These are phyloP conservation scores for Solanum hybrid DNA, from an alignment of 305 asterid genomes.

Conservation along the genomic window DNA sequence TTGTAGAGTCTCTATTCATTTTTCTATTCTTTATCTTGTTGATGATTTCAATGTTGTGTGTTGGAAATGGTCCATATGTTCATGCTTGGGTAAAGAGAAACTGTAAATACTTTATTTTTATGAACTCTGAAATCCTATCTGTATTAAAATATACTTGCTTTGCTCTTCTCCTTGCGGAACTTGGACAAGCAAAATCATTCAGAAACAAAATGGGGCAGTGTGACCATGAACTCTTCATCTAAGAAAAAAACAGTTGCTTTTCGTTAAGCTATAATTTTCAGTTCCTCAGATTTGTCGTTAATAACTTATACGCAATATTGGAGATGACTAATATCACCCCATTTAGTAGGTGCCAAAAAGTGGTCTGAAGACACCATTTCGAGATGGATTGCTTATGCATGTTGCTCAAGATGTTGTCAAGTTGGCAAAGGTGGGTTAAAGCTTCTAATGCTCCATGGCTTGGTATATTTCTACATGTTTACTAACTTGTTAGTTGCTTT, in stretches of 20 bases:
- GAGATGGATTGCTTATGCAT: slow-evolving; percentile 92
- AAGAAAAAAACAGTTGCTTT: not conserved
- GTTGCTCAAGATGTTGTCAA: slow-evolving; percentile 82
- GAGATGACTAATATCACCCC: not conserved
- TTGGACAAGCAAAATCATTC: not conserved
- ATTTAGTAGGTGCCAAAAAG: slow-evolving; percentile 58
- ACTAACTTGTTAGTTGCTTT: not conserved
- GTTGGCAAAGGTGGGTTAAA: slow-evolving; percentile 62
- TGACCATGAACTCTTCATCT: not conserved
- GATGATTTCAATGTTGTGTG: not conserved
- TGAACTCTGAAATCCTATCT: not conserved
- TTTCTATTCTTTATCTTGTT: not conserved
- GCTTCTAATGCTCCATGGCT: not conserved
- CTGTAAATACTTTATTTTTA: not conserved
- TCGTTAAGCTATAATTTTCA: not conserved
- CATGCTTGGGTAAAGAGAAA: not conserved
- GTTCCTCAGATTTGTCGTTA: not conserved
- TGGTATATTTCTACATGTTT: not conserved
- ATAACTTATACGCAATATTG: not conserved
- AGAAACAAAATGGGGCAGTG: not conserved
- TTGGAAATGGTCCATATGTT: not conserved
- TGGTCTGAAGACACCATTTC: slow-evolving; percentile 91
- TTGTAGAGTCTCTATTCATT: not conserved
- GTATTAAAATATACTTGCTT: not conserved
- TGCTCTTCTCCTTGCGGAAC: not conserved